Evolutionary conservation across 208 protist genomes (phyloP), one percentile per base, ranked within the genome.

Genomic region (Wallacemonas sp.): DNA sequence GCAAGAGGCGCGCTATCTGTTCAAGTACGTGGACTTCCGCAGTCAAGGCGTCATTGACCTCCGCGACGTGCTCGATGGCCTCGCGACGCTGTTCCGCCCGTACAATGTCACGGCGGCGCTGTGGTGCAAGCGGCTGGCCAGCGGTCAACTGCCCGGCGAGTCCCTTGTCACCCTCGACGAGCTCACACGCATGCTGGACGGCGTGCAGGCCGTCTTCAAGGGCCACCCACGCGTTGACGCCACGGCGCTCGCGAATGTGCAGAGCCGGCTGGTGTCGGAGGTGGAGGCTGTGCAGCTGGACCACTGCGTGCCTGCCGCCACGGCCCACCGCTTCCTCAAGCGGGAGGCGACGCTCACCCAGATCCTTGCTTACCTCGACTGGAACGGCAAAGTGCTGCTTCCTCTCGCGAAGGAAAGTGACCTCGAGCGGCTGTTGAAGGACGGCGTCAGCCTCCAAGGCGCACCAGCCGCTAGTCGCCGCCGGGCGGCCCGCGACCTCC

Each of bases 11-110:
- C 39, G 57, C 14, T 70, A 74, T 54, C 50, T 84, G 2, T 84
- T 84, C 66, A 65, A 67, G n/a, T 79, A 76, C 50, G 59, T 79
- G 39, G 67, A 79, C 38, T 75, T 45, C 48, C 45, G 46, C 33
- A 23, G 26, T n/a, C 45, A 70, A 14, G 66, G 65, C 2, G 36
- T 49, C 3, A 54, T 84, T 1, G 52, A 75, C 10, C 72, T 79
- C 33, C 46, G 69, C 32, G 73, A 76, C 2, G 16, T 77, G 38
- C 48, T 76, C 18, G 36, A 36, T 2, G 69, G 70, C n/a, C 33
- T 59, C 18, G 45, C 63, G n/a, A 61, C 71, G 25, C 57, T 84
- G 44, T 84, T 74, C 57, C 64, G 55, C 2, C 54, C 68, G 12
- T 23, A 39, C 31, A 46, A 73, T 12, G 55, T 77, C 25, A 41